Evolutionary conservation across 208 protist species (phyloP).

Genomic region (Novymonas esmeraldas): DNA sequence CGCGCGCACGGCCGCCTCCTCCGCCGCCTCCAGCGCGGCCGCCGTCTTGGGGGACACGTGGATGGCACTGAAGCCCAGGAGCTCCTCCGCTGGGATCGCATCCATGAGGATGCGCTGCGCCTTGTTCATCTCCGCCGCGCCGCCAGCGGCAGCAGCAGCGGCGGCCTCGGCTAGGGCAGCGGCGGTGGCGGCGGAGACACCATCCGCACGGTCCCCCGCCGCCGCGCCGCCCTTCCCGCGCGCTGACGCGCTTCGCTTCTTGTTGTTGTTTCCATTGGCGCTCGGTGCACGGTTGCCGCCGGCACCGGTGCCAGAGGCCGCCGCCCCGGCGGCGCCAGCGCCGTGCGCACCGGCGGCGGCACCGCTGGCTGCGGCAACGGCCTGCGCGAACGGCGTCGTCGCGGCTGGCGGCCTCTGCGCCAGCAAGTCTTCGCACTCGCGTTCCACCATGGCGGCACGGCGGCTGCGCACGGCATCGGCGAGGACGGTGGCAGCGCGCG

Average conservation of each 20-base stretch:
- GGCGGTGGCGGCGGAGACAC: not conserved
- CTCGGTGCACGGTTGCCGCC: not conserved
- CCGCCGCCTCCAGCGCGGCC: slow-evolving; percentile 7
- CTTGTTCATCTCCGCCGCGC: not conserved
- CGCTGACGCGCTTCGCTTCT: not conserved
- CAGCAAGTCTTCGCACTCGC: slow-evolving; percentile 18
- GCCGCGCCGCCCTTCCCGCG: slow-evolving; percentile 3
- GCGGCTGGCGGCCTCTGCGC: slow-evolving; percentile 4
- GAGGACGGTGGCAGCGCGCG: slow-evolving; percentile 42
- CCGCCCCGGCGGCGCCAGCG: not conserved
- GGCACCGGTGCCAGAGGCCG: not conserved
- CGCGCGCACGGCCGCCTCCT: slow-evolving; percentile 4
- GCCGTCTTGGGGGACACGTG: not conserved
- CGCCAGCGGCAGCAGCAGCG: not conserved
- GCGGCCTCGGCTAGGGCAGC: not conserved
- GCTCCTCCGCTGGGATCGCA: slow-evolving; percentile 6
- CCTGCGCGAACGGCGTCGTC: slow-evolving; percentile 1
- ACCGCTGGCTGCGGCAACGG: not conserved
- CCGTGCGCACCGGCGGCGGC: not conserved
- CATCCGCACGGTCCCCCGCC: not conserved
- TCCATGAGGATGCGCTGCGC: slow-evolving; percentile 18
- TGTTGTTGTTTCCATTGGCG: not conserved
- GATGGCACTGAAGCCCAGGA: slow-evolving; percentile 23
- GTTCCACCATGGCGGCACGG: slow-evolving; percentile 12
- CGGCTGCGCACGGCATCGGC: slow-evolving; percentile 25